Percentiles rank a stretch among this genome's conserved stretches.
These are phyloP conservation scores for Backusella macrospora DNA, from an alignment of 192 early-diverging fungal genomes.

Conservation along the genomic window DNA sequence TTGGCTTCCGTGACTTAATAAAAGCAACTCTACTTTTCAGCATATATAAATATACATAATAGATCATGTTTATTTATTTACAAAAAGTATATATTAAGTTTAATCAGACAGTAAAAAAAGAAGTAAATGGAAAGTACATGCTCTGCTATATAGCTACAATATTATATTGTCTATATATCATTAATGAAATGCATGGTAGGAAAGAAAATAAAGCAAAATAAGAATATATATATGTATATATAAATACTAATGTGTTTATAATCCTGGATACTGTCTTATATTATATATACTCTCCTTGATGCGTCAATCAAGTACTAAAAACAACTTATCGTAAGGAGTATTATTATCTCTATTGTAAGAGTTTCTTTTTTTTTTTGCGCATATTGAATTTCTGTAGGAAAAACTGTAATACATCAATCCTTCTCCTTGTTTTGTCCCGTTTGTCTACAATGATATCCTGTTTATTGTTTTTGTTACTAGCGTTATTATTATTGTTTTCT, in stretches of 20 bases:
- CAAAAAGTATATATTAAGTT: not conserved
- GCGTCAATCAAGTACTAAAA: slow-evolving; percentile 13
- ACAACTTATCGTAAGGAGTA: slow-evolving; percentile 8
- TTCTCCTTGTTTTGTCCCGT: slow-evolving; percentile 4
- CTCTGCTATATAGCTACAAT: not conserved
- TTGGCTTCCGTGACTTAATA: slow-evolving; percentile 1
- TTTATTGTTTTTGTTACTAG: not conserved
- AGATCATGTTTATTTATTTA: slow-evolving; percentile 1
- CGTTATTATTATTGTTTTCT: not conserved
- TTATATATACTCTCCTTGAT: not conserved
- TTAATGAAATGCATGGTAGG: too few relatives aligned
- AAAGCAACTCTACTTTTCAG: not conserved
- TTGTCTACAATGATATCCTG: not conserved
- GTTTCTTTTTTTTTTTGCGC: not conserved
- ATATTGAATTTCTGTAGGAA: slow-evolving; percentile 13
- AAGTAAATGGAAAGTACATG: not conserved
- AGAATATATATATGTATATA: not conserved
- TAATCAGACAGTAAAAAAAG: not conserved
- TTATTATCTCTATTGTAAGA: not conserved
- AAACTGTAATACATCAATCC: slow-evolving; percentile 3
- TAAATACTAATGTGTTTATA: not conserved
- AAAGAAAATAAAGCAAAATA: not conserved
- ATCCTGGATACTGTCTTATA: not conserved
- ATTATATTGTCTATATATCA: too few relatives aligned
- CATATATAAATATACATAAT: too few relatives aligned